These are phyloP conservation scores for Xylaria sp. DNA, from an alignment of 2,329 filamentous ascomycete species.

Conservation along the genomic window DNA sequence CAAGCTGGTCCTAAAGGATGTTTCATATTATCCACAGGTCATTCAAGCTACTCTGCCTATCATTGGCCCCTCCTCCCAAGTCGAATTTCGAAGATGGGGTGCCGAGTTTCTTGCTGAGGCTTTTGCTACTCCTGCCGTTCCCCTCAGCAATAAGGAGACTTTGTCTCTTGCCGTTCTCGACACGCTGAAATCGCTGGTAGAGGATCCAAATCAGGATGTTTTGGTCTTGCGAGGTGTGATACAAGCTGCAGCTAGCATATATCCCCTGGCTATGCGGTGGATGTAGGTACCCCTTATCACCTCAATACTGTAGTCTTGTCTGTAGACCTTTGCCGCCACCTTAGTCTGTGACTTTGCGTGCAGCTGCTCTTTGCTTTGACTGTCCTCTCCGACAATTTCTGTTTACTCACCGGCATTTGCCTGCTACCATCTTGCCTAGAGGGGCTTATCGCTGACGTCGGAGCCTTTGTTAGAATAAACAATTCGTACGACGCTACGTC, in stretches of 20 bases:
- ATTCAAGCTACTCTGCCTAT: slow-evolving; percentile 94
- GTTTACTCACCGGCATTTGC: slow-evolving; percentile 13
- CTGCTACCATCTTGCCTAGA: slow-evolving; percentile 16
- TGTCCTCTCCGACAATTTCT: slow-evolving; percentile 26
- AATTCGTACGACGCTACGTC: slow-evolving; percentile 82
- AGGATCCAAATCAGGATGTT: slow-evolving; percentile 78
- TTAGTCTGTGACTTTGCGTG: slow-evolving; percentile 41
- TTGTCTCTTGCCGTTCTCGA: slow-evolving; percentile 82
- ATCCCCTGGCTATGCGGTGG: slow-evolving; percentile 90
- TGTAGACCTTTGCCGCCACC: slow-evolving; percentile 43
- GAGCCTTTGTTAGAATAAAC: slow-evolving; percentile 73
- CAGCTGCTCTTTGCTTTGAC: slow-evolving; percentile 34
- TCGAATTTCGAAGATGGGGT: slow-evolving; percentile 94
- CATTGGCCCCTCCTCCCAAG: slow-evolving; percentile 76
- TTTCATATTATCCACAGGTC: slow-evolving; percentile 90
- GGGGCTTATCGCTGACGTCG: slow-evolving; percentile 45
- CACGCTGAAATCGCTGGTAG: slow-evolving; percentile 76
- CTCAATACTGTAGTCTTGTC: slow-evolving; percentile 46
- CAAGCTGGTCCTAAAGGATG: slow-evolving; percentile 86
- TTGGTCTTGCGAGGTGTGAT: slow-evolving; percentile 87
- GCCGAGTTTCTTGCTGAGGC: slow-evolving; percentile 95
- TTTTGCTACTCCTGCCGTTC: slow-evolving; percentile 89
- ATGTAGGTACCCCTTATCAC: slow-evolving; percentile 74
- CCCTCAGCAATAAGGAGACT: slow-evolving; percentile 81
- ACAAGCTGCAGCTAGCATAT: slow-evolving; percentile 90